Evolutionary conservation across 441 rosid genomes (phyloP), one percentile per base, ranked within the genome.

Genomic region (Erodium texanum): DNA sequence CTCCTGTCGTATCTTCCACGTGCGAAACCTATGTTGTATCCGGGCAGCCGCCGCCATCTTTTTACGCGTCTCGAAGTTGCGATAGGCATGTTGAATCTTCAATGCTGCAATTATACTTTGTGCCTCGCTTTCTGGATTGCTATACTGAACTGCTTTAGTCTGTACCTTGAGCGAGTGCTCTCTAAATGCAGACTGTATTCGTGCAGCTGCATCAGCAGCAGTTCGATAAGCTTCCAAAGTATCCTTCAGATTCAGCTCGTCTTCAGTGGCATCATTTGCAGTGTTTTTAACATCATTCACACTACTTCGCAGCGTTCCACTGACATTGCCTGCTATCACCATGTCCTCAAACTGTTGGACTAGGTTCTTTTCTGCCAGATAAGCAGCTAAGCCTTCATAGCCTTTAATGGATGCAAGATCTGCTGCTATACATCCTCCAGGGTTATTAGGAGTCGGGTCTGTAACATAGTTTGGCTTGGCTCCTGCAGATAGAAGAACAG

Each of bases 31-130:
- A 70, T 87, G 75, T 72, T 95, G 99, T 74, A 95, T 95, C 48
- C 76, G 86, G 14, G 70, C 91, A 81, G 95, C 99, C 63, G 98
- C 98, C 63, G 84, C 84, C 84, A 95, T 75, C 79, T 75, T 86
- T 81, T 90, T 95, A 65, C 80, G 82, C 0, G 72, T 68, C 45
- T 86, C 97, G 34, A 36, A 84, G 67, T 86, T 85, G 68, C 96
- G 96, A 45, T 80, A 95, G 16, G 98, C 98, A 66, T 92, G 89
- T 77, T 95, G 99, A 82, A 95, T 92, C 86, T 78, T 92, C 90
- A 95, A 71, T 5, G 98, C 98, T 15, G 98, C 97, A 68, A 95
- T 73, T 70, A 92, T 92, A 77, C 12, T 71, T 50, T 79, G 80
- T 23, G 93, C 99, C 67, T 95, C 98, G 12, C 78, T 85, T 79